These are phyloP conservation scores for Coemansia sp. DNA, from an alignment of 371 early-diverging fungal species.

Conservation along the genomic window DNA sequence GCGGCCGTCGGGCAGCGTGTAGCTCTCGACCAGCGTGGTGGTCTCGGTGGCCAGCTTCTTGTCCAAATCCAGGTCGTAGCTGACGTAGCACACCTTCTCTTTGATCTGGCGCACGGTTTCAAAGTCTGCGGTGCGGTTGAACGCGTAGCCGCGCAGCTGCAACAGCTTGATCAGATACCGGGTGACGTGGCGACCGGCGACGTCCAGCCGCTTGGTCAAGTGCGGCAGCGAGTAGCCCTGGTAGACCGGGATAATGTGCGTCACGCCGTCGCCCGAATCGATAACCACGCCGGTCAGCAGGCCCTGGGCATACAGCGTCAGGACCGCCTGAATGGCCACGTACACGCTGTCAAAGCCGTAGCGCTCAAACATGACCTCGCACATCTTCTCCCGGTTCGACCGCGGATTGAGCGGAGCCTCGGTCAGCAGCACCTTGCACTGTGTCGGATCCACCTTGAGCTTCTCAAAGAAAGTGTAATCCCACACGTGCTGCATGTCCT, in stretches of 20 bases:
- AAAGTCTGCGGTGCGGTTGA: slow-evolving; percentile 99
- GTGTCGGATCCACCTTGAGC: slow-evolving; percentile 82
- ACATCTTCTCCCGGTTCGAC: slow-evolving; percentile 99
- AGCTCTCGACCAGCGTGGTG: slow-evolving; percentile 91
- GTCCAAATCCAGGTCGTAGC: slow-evolving; percentile 98
- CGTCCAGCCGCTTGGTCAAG: slow-evolving; percentile 98
- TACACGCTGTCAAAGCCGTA: slow-evolving; percentile 97
- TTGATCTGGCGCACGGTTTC: slow-evolving; percentile 99
- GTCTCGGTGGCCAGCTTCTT: slow-evolving; percentile 96
- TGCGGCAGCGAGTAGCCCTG: slow-evolving; percentile 99
- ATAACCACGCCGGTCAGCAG: slow-evolving; percentile 99
- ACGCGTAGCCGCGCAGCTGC: slow-evolving; percentile 92
- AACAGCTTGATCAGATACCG: slow-evolving; percentile 96
- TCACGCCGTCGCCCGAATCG: slow-evolving; percentile 99
- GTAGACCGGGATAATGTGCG: slow-evolving; percentile 99
- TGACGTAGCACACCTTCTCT: slow-evolving; percentile 99
- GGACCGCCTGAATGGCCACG: slow-evolving; percentile 96
- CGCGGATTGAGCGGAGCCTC: slow-evolving; percentile 99
- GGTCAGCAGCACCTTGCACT: slow-evolving; percentile 95
- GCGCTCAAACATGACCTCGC: slow-evolving; percentile 99
- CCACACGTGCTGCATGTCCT: slow-evolving; percentile 97
- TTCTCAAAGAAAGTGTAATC: slow-evolving; percentile 94
- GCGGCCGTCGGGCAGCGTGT: slow-evolving; percentile 98
- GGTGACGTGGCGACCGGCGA: slow-evolving; percentile 97
- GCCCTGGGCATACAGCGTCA: slow-evolving; percentile 97